Evolutionary conservation across 1,139 yeast genomes (phyloP).

Genomic region (Taiozyma onychis): DNA sequence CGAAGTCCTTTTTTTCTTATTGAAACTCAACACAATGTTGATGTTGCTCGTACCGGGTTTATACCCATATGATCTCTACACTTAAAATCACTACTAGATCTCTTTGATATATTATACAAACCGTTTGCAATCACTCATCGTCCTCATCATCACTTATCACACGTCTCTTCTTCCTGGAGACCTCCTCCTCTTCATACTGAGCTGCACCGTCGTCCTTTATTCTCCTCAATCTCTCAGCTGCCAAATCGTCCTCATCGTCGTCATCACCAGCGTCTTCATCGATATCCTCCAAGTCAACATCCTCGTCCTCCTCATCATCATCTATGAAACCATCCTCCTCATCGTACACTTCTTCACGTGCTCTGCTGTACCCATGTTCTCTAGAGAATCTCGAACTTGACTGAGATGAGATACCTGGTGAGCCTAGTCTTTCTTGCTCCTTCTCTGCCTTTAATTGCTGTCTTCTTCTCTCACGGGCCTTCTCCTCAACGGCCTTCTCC

Average conservation of each 20-base stretch:
- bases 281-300: slow-evolving; percentile 40
- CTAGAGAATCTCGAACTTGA: slow-evolving; percentile 24
- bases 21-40: not conserved
- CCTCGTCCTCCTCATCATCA: slow-evolving; percentile 29
- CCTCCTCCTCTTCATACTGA: slow-evolving; percentile 39
- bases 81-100: no score
- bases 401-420: slow-evolving; percentile 21
- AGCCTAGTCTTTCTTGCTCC: slow-evolving; percentile 44
- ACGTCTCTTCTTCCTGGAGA: slow-evolving; percentile 40
- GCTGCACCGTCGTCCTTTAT: slow-evolving; percentile 55
- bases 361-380: slow-evolving; percentile 19
- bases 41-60: not conserved
- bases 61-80: no score
- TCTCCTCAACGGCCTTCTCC: slow-evolving; percentile 73
- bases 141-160: slow-evolving; percentile 55
- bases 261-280: slow-evolving; percentile 47
- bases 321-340: slow-evolving; percentile 35
- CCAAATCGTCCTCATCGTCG: slow-evolving; percentile 44
- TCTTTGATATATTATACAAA: not conserved
- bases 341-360: slow-evolving; percentile 34
- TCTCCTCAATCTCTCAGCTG: slow-evolving; percentile 58
- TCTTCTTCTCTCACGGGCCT: slow-evolving; percentile 65
- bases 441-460: slow-evolving; percentile 47
- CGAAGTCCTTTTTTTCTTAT: not conserved
- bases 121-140: slow-evolving; percentile 1